These are phyloP conservation scores for Cladophialophora immunda DNA, from an alignment of 2,329 filamentous ascomycete species.

Conservation along the genomic window DNA sequence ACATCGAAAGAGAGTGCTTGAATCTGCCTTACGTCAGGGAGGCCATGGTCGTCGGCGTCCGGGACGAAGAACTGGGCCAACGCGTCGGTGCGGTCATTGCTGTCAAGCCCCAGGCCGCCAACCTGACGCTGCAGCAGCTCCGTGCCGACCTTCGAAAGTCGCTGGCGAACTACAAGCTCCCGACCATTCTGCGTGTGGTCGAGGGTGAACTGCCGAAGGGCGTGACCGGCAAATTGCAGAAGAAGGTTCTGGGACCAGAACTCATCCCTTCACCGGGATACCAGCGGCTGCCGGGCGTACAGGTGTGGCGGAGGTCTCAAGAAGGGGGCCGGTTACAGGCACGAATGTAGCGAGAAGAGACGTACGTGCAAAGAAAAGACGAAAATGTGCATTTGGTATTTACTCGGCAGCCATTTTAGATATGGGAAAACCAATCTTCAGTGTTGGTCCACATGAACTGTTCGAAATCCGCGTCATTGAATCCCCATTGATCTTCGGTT, in stretches of 20 bases:
- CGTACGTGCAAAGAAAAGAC: too few species aligned
- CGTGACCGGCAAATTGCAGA: constrained; percentile 58
- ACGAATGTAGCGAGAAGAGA: neutral
- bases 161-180: constrained; percentile 58
- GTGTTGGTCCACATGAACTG: constrained; percentile 14
- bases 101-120: constrained; percentile 19
- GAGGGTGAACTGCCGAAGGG: constrained; percentile 57
- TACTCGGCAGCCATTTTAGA: constrained; percentile 7
- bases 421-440: constrained; percentile 13
- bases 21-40: constrained; percentile 56
- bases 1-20: constrained; percentile 59
- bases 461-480: constrained; percentile 15
- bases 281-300: constrained; percentile 35
- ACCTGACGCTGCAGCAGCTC: constrained; percentile 48
- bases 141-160: constrained; percentile 52
- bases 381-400: too few species aligned
- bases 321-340: constrained; percentile 8
- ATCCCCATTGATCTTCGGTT: constrained; percentile 13
- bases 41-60: constrained; percentile 58
- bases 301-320: constrained; percentile 39
- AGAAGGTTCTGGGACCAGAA: constrained; percentile 52
- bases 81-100: constrained; percentile 54
- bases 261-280: constrained; percentile 47
- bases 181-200: constrained; percentile 54
- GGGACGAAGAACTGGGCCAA: constrained; percentile 59